These are phyloP conservation scores for Colletotrichum orbiculare DNA, from an alignment of 2,329 filamentous ascomycete genomes.

Conservation along the genomic window DNA sequence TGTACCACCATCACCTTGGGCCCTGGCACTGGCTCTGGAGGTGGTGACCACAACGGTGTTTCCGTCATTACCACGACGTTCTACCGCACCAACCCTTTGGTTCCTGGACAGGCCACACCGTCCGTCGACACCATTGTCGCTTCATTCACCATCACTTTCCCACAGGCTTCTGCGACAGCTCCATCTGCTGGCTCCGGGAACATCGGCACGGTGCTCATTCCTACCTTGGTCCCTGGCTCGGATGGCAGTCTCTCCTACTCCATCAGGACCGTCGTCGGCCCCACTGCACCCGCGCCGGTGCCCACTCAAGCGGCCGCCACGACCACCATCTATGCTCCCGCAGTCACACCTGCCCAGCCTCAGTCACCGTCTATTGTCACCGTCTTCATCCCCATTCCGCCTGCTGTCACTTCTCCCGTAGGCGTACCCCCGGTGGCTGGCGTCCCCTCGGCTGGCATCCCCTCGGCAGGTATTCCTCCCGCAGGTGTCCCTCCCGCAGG, in stretches of 20 bases:
- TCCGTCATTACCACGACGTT: conserved; percentile 36
- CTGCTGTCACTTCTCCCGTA: not conserved
- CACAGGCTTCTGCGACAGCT: conserved; percentile 11
- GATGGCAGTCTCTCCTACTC: conserved; percentile 46
- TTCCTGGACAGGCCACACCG: conserved; percentile 5
- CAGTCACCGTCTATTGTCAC: not conserved
- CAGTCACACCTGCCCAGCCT: too few relatives aligned
- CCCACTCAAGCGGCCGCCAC: conserved; percentile 17
- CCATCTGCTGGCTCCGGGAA: conserved; percentile 1
- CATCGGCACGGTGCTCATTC: conserved; percentile 21
- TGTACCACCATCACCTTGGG: conserved; percentile 1
- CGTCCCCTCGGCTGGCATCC: not conserved
- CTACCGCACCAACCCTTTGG: conserved; percentile 15
- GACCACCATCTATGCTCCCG: conserved; percentile 36
- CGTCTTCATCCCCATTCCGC: not conserved
- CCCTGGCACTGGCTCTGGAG: conserved; percentile 2
- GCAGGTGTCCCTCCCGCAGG: conserved; percentile 18
- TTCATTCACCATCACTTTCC: conserved; percentile 30
- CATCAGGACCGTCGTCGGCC: conserved; percentile 40
- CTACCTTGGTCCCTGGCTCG: conserved; percentile 40
- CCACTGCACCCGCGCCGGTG: conserved; percentile 14
- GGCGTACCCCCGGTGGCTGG: not conserved
- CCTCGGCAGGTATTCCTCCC: conserved; percentile 16
- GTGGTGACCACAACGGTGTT: conserved; percentile 9
- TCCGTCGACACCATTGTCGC: conserved; percentile 24